These are phyloP conservation scores for Blepharisma stoltei DNA, from an alignment of 73 alveolate genomes.

Conservation along the genomic window DNA sequence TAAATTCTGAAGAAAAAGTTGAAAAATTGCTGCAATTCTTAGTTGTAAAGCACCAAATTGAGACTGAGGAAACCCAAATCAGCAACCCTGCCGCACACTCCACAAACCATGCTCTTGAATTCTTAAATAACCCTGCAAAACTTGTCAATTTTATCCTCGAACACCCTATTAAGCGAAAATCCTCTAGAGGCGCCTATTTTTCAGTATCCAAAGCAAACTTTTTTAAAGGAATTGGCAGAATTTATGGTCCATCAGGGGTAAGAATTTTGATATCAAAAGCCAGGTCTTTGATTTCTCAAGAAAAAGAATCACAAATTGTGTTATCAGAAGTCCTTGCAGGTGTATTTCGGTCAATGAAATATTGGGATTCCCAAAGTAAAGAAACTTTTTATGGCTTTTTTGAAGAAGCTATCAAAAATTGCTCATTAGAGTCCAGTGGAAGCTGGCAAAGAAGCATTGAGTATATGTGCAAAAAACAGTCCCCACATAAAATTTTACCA, in stretches of 20 bases:
- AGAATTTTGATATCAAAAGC: not conserved
- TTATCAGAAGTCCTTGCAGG: conserved; percentile 14
- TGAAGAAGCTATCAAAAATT: not conserved
- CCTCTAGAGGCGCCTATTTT: not conserved
- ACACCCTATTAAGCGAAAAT: not conserved
- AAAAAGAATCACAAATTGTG: not conserved
- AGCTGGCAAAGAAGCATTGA: not conserved
- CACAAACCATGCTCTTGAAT: not conserved
- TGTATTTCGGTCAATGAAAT: not conserved
- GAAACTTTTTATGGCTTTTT: not conserved
- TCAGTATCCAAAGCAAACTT: not conserved
- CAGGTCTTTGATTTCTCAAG: not conserved
- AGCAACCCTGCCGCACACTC: not conserved
- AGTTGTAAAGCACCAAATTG: not conserved
- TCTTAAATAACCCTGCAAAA: conserved; percentile 18
- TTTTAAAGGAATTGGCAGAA: not conserved
- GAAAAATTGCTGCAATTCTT: not conserved
- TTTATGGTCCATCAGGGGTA: not conserved
- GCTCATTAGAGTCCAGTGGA: not conserved
- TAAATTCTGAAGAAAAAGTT: not conserved
- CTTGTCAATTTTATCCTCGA: not conserved
- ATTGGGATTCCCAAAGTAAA: not conserved
- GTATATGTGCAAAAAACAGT: not conserved
- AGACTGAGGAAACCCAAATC: not conserved
- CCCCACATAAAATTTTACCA: not conserved